Conservation (phyloP, 2,329 filamentous ascomycete genomes). For the Fusarium robinianum region DNA sequence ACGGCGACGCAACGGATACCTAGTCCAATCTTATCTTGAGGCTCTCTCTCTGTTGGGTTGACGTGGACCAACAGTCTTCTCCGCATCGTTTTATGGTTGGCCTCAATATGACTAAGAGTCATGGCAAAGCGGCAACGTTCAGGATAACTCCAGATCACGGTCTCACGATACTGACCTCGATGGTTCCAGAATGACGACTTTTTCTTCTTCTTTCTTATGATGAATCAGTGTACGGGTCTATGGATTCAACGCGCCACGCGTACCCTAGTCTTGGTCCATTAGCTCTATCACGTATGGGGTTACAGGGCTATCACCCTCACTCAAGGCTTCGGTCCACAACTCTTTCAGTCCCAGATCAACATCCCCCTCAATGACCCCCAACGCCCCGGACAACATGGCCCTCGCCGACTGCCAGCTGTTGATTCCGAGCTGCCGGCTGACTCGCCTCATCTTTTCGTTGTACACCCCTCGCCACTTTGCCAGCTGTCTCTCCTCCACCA, state of each 20-base stretch:
- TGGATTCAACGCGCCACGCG: constrained; percentile 11
- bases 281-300: constrained; percentile 35
- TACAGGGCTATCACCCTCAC: constrained; percentile 22
- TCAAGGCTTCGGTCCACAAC: constrained; percentile 48
- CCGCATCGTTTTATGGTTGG: not conserved
- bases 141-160: constrained; percentile 6
- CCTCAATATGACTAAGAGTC: too few species aligned
- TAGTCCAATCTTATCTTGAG: not conserved
- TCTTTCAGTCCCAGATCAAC: constrained; percentile 46
- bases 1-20: too few species aligned
- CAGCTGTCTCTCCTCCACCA: constrained; percentile 45
- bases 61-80: constrained; percentile 14
- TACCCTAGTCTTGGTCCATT: constrained; percentile 32
- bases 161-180: not conserved
- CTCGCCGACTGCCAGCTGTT: constrained; percentile 47
- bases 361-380: constrained; percentile 48
- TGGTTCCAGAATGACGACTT: constrained; percentile 18
- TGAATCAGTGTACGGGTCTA: constrained; percentile 16
- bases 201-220: not conserved
- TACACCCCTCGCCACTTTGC: constrained; percentile 45
- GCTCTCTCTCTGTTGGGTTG: too few species aligned
- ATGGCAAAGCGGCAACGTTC: too few species aligned
- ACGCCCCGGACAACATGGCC: constrained; percentile 43
- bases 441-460: constrained; percentile 48
- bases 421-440: constrained; percentile 44